phyloP scores from a whole-genome alignment of 2,329 filamentous ascomycete species.

The Diatrype stigma region DNA sequence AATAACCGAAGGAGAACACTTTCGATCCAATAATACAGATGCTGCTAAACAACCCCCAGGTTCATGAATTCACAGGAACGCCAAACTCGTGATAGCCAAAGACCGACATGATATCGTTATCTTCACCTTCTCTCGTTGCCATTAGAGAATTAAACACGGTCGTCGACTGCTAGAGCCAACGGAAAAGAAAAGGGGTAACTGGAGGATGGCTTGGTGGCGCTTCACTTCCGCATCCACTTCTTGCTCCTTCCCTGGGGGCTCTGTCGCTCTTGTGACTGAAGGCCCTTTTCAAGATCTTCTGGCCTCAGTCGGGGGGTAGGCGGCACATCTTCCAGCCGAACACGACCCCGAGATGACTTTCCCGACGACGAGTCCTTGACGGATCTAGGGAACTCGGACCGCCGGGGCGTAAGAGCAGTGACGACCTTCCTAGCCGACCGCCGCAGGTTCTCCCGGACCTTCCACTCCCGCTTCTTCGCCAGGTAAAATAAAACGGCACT shows the following conservation, averaged over 20 bases:
- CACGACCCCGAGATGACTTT: conserved; percentile 34
- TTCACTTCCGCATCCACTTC: conserved; percentile 26
- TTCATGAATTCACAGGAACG: not conserved
- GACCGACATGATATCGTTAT: too few relatives aligned
- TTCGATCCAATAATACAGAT: too few relatives aligned
- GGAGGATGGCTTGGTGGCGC: not conserved
- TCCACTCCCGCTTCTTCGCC: conserved; percentile 83
- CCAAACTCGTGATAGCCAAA: not conserved
- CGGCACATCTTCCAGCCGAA: conserved; percentile 52
- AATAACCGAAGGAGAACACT: too few relatives aligned
- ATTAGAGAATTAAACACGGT: not conserved
- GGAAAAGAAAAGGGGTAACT: not conserved
- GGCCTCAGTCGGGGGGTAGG: conserved; percentile 52
- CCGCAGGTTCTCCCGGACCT: conserved; percentile 66
- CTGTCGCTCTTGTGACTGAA: conserved; percentile 26
- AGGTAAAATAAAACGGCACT: conserved; percentile 69
- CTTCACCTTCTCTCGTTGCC: not conserved
- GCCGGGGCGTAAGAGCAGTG: conserved; percentile 57
- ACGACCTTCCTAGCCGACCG: conserved; percentile 62
- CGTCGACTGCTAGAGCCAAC: not conserved
- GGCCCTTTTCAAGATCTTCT: conserved; percentile 58
- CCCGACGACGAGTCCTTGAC: conserved; percentile 42
- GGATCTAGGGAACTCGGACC: conserved; percentile 56
- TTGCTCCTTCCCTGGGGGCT: conserved; percentile 22
- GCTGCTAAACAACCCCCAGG: too few relatives aligned